These are phyloP conservation scores for Peziza echinospora DNA, from an alignment of 495 filamentous ascomycete species.

Conservation along the genomic window DNA sequence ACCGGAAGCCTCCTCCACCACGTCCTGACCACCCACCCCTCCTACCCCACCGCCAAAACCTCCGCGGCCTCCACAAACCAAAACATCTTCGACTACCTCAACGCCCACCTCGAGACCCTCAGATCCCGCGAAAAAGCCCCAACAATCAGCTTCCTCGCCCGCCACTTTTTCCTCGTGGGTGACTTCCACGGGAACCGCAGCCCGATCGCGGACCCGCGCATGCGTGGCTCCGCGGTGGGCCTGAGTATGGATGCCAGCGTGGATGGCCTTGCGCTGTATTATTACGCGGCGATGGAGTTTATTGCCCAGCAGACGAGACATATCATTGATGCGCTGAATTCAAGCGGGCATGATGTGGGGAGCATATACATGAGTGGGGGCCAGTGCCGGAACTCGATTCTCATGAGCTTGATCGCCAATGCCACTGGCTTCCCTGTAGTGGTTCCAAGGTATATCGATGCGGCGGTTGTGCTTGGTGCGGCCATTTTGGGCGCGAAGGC, in stretches of 20 bases:
- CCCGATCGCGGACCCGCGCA: constrained; percentile 73
- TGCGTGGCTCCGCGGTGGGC: constrained; percentile 74
- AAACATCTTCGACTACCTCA: constrained; percentile 87
- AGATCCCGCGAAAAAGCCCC: constrained; percentile 43
- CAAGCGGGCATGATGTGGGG: constrained; percentile 55
- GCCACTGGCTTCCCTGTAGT: constrained; percentile 78
- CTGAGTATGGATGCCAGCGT: constrained; percentile 65
- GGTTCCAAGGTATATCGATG: constrained; percentile 77
- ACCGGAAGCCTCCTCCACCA: constrained; percentile 88
- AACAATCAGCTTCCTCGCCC: constrained; percentile 56
- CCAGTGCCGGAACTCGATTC: constrained; percentile 83
- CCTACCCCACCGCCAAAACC: constrained; percentile 53
- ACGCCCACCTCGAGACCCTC: constrained; percentile 65
- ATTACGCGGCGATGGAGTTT: constrained; percentile 90
- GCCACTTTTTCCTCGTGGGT: constrained; percentile 95
- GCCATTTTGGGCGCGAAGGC: constrained; percentile 96
- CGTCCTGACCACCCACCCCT: constrained; percentile 80
- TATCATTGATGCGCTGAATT: constrained; percentile 84
- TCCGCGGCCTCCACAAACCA: constrained; percentile 53
- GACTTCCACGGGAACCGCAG: constrained; percentile 96
- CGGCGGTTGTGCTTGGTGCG: constrained; percentile 88
- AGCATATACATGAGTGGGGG: constrained; percentile 97
- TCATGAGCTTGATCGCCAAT: constrained; percentile 77
- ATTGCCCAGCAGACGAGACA: constrained; percentile 90
- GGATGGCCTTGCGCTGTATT: constrained; percentile 69